Conservation (phyloP, 2,329 filamentous ascomycete species). For the Trichoderma atroviride region DNA sequence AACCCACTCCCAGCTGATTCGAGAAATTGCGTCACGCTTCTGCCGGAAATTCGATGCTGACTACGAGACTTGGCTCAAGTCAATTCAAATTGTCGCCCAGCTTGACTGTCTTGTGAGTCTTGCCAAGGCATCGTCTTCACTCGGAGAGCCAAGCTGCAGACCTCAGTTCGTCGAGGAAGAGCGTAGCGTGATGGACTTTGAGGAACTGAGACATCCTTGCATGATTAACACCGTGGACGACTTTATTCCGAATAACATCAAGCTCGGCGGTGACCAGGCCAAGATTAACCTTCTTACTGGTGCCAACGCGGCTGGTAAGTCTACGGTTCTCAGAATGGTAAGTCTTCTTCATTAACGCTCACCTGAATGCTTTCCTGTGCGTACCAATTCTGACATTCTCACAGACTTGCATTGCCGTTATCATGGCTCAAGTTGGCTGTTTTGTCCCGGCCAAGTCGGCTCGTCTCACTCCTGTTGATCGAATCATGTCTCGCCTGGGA, state of each 20-base stretch:
- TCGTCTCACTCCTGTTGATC: conserved; percentile 84
- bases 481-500: conserved; percentile 97
- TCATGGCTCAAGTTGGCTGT: conserved; percentile 96
- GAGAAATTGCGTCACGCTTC: conserved; percentile 81
- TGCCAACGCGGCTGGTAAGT: conserved; percentile 96
- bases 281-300: conserved; percentile 93
- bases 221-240: conserved; percentile 87
- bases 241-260: conserved; percentile 95
- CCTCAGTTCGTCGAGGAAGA: conserved; percentile 85
- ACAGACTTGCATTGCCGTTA: conserved; percentile 90
- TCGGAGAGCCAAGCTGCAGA: conserved; percentile 86
- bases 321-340: conserved; percentile 92
- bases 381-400: conserved; percentile 32
- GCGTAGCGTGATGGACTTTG: conserved; percentile 85
- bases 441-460: conserved; percentile 84
- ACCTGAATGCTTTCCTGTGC: neutral
- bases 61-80: conserved; percentile 81
- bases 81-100: conserved; percentile 87
- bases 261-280: conserved; percentile 75
- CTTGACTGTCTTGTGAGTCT: conserved; percentile 94
- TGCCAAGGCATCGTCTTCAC: conserved; percentile 79
- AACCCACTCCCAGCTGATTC: conserved; percentile 86
- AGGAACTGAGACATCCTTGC: conserved; percentile 91
- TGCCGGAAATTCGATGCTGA: conserved; percentile 86
- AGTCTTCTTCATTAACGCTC: conserved; percentile 35